These are phyloP conservation scores for Emmonsia crescens DNA, from an alignment of 2,329 filamentous ascomycete genomes.

Conservation along the genomic window DNA sequence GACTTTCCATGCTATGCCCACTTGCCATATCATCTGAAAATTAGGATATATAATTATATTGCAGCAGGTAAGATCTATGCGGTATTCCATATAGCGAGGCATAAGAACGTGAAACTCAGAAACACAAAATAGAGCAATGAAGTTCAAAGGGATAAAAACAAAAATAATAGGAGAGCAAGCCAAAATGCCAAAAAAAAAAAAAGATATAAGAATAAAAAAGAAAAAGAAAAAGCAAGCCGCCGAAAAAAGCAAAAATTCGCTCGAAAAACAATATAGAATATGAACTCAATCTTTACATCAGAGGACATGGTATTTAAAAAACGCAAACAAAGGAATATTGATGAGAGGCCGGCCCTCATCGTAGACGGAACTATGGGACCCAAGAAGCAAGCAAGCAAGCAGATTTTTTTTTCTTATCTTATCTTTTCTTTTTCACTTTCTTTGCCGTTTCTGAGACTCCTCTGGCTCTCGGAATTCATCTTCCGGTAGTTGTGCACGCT, in stretches of 20 bases:
- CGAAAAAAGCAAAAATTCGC: background rate
- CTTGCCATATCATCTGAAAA: too few species aligned
- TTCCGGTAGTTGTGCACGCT: background rate
- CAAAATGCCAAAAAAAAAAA: background rate
- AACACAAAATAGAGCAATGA: too few species aligned
- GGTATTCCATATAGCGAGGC: too few species aligned
- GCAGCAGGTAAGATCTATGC: too few species aligned
- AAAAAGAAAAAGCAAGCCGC: background rate
- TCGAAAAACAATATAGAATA: background rate
- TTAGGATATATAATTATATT: too few species aligned
- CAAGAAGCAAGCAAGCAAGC: background rate
- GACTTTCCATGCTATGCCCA: too few species aligned
- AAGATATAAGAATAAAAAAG: background rate
- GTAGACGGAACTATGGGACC: too few species aligned
- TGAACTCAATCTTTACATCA: background rate
- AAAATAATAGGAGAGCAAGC: background rate
- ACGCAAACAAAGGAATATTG: background rate
- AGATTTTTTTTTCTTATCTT: background rate
- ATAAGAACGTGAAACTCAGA: background rate
- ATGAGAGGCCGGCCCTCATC: too few species aligned
- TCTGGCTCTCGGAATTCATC: background rate
- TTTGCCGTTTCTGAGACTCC: background rate
- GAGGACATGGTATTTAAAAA: background rate
- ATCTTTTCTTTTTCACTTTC: background rate
- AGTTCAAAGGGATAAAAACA: background rate